These are phyloP conservation scores for Biancaea sappan DNA, from an alignment of 306 rosid genomes.

Conservation along the genomic window DNA sequence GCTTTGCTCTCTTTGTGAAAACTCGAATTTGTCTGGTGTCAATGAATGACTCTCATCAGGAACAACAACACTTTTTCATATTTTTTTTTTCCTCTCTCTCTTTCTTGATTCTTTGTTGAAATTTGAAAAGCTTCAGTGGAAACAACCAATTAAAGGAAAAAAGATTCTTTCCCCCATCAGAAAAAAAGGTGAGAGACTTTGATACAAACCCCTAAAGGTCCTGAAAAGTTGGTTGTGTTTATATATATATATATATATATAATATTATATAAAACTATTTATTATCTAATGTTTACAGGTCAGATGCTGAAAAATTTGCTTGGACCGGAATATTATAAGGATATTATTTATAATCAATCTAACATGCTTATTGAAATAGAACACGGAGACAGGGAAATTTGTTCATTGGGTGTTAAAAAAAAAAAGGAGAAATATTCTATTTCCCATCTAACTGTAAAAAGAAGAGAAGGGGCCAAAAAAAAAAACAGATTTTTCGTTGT, in stretches of 20 bases:
- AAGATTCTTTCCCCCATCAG: conserved; percentile 2
- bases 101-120: conserved; percentile 37
- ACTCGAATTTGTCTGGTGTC: conserved; percentile 45
- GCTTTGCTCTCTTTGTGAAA: background rate
- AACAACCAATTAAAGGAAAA: conserved; percentile 24
- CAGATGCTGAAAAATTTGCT: background rate
- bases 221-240: background rate
- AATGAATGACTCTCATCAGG: conserved; percentile 37
- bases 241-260: no score
- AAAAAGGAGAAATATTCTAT: background rate
- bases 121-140: conserved; percentile 31
- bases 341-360: background rate
- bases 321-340: background rate
- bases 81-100: conserved; percentile 15
- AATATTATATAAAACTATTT: background rate
- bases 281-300: background rate
- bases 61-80: background rate
- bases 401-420: background rate
- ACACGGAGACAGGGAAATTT: background rate
- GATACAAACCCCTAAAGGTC: conserved; percentile 28
- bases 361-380: background rate
- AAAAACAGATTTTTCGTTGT: background rate
- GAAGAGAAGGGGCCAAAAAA: background rate
- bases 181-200: conserved; percentile 27
- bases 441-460: background rate